Conservation (phyloP, 2,329 filamentous ascomycete genomes). For the Exophiala lecanii-corni region DNA sequence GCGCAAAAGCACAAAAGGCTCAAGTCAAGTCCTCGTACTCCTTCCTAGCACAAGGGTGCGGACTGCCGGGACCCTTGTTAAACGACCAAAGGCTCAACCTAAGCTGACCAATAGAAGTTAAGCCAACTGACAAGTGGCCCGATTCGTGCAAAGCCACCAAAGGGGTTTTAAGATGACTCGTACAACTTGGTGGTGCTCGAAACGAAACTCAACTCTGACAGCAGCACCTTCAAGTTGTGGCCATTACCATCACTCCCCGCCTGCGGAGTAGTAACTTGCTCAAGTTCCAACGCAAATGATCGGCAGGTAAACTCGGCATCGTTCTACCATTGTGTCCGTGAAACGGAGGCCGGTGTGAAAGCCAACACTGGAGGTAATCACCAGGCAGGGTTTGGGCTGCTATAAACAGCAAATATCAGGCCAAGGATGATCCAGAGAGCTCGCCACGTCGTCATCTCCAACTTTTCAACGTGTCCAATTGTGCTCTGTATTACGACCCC, state of each 20-base stretch:
- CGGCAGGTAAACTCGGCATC: background rate
- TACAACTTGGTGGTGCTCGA: background rate
- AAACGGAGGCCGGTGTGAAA: background rate
- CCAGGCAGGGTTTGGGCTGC: background rate
- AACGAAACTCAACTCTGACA: background rate
- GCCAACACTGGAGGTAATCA: background rate
- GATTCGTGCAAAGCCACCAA: background rate
- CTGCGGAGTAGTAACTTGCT: background rate
- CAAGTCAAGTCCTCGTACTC: background rate
- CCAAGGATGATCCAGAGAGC: background rate
- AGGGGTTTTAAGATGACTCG: background rate
- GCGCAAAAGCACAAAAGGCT: background rate
- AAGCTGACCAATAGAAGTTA: background rate
- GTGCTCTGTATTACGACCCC: too few species aligned
- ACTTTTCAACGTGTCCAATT: too few species aligned
- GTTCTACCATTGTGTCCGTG: background rate
- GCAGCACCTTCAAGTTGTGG: background rate
- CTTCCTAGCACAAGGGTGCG: background rate
- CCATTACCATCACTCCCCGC: background rate
- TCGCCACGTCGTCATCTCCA: background rate
- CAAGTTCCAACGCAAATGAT: conserved; percentile 1
- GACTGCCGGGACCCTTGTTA: background rate
- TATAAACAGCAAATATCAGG: background rate
- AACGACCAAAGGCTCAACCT: background rate
- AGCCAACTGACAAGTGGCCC: background rate